Conservation (phyloP, 2,329 filamentous ascomycete genomes). For the Lecanicillium sp. region DNA sequence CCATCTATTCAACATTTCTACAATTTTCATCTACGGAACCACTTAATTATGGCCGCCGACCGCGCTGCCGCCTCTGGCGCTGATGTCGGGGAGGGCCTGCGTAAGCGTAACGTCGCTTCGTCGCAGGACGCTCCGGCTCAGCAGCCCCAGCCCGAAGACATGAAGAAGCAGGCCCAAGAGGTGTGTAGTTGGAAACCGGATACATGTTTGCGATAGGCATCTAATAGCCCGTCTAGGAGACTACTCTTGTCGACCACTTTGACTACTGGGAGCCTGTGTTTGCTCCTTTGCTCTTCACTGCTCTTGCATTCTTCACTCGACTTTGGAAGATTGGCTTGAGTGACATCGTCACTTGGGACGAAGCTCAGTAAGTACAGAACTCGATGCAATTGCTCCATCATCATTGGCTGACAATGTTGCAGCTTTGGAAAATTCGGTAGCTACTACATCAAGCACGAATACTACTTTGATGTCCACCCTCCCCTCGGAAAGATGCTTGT, state of each 20-base stretch:
- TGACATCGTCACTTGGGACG: constrained; percentile 59
- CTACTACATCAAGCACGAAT: constrained; percentile 97
- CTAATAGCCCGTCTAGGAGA: constrained; percentile 26
- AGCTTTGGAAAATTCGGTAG: constrained; percentile 97
- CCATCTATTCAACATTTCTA: constrained; percentile 1
- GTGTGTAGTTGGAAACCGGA: constrained; percentile 23
- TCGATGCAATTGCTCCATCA: constrained; percentile 9
- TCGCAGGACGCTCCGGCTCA: constrained; percentile 26
- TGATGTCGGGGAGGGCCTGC: constrained; percentile 47
- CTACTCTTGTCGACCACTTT: constrained; percentile 54
- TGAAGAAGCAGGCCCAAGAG: constrained; percentile 51
- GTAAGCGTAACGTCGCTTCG: constrained; percentile 41
- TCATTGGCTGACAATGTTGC: constrained; percentile 13
- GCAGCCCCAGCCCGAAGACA: constrained; percentile 43
- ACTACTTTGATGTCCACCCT: constrained; percentile 90
- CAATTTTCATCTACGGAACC: constrained; percentile 4
- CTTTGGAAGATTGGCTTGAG: constrained; percentile 63
- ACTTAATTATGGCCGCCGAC: constrained; percentile 40
- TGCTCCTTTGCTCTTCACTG: constrained; percentile 52
- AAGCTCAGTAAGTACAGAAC: constrained; percentile 47
- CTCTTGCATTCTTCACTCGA: constrained; percentile 56
- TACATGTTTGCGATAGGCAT: background rate
- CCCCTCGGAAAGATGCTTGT: constrained; percentile 98
- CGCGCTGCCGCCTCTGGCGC: constrained; percentile 52
- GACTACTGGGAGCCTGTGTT: constrained; percentile 55